Base-by-base conservation (phyloP, 1,284 basidiomycete genomes). In the Sporisorium iseilematis-ciliati region DNA sequence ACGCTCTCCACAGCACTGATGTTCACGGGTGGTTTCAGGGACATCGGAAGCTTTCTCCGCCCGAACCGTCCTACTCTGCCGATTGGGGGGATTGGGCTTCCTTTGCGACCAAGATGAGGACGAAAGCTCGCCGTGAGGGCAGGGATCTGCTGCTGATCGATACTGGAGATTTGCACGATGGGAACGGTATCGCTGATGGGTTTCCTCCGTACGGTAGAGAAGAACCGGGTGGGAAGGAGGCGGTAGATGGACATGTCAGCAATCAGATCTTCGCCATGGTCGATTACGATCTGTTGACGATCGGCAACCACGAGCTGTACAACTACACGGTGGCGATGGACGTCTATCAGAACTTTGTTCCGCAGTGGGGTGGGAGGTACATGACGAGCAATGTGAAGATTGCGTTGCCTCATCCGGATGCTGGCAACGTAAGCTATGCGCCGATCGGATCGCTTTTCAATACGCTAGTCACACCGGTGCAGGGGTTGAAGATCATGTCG, bases 271-370 rank as follows among this genome's bases (percentile, higher is more conserved):
- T 95, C 75, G 87, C 90, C 31, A 86, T 90, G 75, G 87, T 95
- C 29, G 90, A 91, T 0, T 95, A 94, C 82, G 94, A 96, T 82
- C 80, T 94, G 8, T 89, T 95, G 78, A 87, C 92, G 0, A 93
- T 95, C 65, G 94, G 94, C 81, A 95, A 95, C 80, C 93, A 95
- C 80, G 94, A 95, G 86, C 86, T 95, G 35, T 95, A 95, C 86
- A 88, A 90, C 69, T 94, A 93, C 82, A 88, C 87, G 4, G 89
- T 92, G 79, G 89, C 93, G 0, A 88, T 90, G 49, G 92, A 93
- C 84, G 91, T 93, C 89, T 91, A 92, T 85, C 87, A 89, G 62
- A 91, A 92, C 84, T 93, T 92, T 81, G 91, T 88, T 5, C 92
- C 92, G 2, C 87, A 89, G 57, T 88, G 73, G 73, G 61, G 68